phyloP scores from a whole-genome alignment of 139 green algal genomes.

The Picochlorum sp. region DNA sequence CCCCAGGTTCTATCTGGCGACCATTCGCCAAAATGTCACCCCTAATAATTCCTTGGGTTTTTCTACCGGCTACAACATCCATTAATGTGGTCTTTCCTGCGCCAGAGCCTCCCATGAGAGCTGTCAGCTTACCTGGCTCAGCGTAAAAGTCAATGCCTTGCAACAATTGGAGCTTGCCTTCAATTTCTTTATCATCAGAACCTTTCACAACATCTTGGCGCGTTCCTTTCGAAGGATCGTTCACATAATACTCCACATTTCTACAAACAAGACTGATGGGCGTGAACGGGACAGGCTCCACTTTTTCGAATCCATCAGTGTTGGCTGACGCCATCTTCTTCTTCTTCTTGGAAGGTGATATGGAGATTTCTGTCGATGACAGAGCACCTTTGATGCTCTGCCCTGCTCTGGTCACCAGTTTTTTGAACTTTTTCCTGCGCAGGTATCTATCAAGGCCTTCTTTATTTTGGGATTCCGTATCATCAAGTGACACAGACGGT shows the following conservation, averaged over 20 bases:
- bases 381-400: not conserved
- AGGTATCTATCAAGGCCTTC: not conserved
- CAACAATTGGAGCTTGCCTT: conserved; percentile 39
- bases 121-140: conserved; percentile 33
- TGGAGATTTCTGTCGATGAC: not conserved
- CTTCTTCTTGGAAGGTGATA: not conserved
- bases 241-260: conserved; percentile 52
- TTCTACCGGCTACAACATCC: conserved; percentile 64
- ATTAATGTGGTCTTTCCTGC: conserved; percentile 69
- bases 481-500: conserved; percentile 8
- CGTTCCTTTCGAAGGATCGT: conserved; percentile 40
- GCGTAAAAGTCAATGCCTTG: conserved; percentile 49
- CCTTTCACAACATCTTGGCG: conserved; percentile 21
- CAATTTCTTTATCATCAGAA: conserved; percentile 29
- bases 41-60: conserved; percentile 58
- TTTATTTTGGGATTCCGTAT: not conserved
- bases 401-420: not conserved
- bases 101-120: conserved; percentile 59
- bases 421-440: not conserved
- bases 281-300: conserved; percentile 39
- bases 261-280: conserved; percentile 59
- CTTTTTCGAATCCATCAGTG: conserved; percentile 10
- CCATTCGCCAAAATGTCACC: conserved; percentile 56
- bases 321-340: not conserved
- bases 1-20: conserved; percentile 55